phyloP scores from a whole-genome alignment of 2,329 filamentous ascomycete species.

The Nannizziopsis arthrosporioides region DNA sequence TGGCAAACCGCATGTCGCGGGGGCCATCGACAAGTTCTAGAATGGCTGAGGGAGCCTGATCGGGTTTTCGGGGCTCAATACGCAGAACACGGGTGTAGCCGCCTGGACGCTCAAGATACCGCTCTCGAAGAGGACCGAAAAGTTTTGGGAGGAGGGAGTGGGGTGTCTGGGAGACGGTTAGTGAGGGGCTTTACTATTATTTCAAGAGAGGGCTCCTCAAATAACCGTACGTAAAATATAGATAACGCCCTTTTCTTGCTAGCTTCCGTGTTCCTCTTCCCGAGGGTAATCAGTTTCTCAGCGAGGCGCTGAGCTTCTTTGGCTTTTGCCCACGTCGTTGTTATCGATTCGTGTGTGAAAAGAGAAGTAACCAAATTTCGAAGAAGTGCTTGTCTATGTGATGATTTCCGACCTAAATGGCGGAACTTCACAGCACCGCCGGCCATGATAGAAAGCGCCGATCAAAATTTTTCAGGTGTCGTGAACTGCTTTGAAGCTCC shows the following conservation, averaged over 20 bases:
- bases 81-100: conserved; percentile 92
- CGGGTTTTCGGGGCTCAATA: conserved; percentile 75
- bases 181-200: neutral
- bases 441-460: conserved; percentile 50
- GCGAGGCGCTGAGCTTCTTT: conserved; percentile 92
- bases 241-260: conserved; percentile 61
- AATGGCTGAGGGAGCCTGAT: conserved; percentile 81
- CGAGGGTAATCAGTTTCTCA: conserved; percentile 86
- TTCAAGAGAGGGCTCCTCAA: neutral
- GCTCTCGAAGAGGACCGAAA: conserved; percentile 67
- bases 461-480: neutral
- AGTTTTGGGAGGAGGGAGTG: conserved; percentile 60
- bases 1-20: conserved; percentile 83
- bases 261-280: conserved; percentile 83
- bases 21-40: conserved; percentile 92
- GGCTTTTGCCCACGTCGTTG: conserved; percentile 90
- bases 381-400: conserved; percentile 82
- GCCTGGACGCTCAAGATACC: conserved; percentile 68
- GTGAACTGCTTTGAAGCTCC: no score
- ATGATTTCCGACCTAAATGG: conserved; percentile 70
- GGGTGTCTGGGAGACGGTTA: conserved; percentile 25
- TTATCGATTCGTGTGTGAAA: conserved; percentile 83
- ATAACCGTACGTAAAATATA: conserved; percentile 66
- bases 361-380: conserved; percentile 94
- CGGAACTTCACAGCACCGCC: conserved; percentile 79